These are phyloP conservation scores for Hypoxylon sp. DNA, from an alignment of 2,329 filamentous ascomycete genomes.

Conservation along the genomic window DNA sequence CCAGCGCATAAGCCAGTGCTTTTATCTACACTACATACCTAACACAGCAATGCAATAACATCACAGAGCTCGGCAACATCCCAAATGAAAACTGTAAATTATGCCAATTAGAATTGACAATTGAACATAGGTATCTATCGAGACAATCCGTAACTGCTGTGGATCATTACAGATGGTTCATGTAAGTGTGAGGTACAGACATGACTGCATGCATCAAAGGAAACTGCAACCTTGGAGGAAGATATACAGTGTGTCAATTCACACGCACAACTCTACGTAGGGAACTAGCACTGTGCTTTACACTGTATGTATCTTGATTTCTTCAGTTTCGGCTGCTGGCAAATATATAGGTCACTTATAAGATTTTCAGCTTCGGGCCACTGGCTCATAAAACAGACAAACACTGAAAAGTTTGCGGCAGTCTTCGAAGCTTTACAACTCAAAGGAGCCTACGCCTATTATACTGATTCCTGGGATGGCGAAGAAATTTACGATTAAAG, in stretches of 20 bases:
- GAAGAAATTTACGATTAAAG: background rate
- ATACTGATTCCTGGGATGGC: background rate
- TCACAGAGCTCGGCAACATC: background rate
- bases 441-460: background rate
- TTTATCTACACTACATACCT: background rate
- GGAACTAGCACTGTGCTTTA: constrained; percentile 1
- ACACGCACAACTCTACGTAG: background rate
- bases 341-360: background rate
- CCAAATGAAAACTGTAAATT: background rate
- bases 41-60: background rate
- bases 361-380: background rate
- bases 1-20: too few species aligned
- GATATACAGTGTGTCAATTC: background rate
- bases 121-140: too few species aligned
- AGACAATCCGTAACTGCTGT: background rate
- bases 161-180: background rate
- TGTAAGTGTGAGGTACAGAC: background rate
- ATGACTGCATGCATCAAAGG: background rate
- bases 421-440: background rate
- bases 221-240: constrained; percentile 12
- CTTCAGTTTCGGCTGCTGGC: constrained; percentile 1
- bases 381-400: background rate
- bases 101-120: background rate
- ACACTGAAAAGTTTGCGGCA: background rate
- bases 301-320: constrained; percentile 20